Evolutionary conservation across 345 rosid genomes (phyloP), one percentile per base, ranked within the genome.

Genomic region (Kandelia obovata): DNA sequence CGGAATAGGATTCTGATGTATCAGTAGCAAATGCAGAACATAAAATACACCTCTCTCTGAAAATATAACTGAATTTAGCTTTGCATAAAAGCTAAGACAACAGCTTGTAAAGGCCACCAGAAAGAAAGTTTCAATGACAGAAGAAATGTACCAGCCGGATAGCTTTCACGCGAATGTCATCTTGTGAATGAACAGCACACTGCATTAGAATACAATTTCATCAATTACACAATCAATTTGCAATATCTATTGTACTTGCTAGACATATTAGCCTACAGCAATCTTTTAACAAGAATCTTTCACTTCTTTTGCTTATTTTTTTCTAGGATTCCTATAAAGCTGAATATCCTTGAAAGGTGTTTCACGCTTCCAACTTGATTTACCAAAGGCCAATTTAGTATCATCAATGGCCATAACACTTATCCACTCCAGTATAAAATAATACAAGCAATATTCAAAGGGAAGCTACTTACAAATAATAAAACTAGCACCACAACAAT

Each of bases 101-200:
- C 32, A 37, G 67, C 31, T 34, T 34, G 21, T 17, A 16, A 26
- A 59, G 51, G 20, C 65, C 63, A 31, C 26, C 67, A 73, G 56
- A 46, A 35, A 66, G 53, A 67, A 2, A 5, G 27, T 47, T 5
- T 11, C 31, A 62, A n/a, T 7, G 11, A 32, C 32, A 64, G 26
- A 30, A 55, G 30, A 63, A 31, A 53, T 68, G 73, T 92, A 95
- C 99, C 89, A 95, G 88, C 67, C 97, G 87, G 67, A 92, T 92
- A 74, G 99, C 92, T 81, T 92, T 95, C 62, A 91, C 88, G 68
- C 97, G 89, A 69, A 92, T 83, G 53, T 88, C 96, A 75, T 92
- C 97, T 85, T 95, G 96, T 75, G 88, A 82, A 82, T 95, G 96
- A 75, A 88, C 83, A 79, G 97, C 85, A 87, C 93, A 95, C 96